Base-by-base conservation (phyloP, 1,284 basidiomycete species). In the Malassezia yamatoensis region DNA sequence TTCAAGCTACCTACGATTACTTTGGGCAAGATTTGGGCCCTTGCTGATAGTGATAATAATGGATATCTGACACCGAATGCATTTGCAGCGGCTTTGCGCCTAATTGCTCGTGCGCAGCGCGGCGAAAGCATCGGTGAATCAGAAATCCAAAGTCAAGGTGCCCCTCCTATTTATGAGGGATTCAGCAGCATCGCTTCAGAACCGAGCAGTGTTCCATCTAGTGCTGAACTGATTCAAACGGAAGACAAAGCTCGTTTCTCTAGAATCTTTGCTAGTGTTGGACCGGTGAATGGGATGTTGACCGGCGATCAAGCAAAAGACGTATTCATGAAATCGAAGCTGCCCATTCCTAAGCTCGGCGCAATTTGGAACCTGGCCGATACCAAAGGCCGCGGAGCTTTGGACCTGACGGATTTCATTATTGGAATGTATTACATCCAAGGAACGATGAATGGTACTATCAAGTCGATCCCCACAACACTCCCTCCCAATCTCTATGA, bases 311-410 rank as follows among this genome's bases (percentile, higher is more conserved):
- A 93, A 77, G 90, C 91, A 11, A 82, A 87, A 58, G 85, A 90
- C 68, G 83, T 96, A 52, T 96, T 98, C 71, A 79, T 96, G 67
- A 96, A 89, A 78, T 94, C 90, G 48, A 86, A 89, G 69, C 81
- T 99, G 38, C 80, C 85, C 2, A 85, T 87, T 64, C 90, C 94
- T 53, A 87, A 87, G 70, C 82, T 99, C 29, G 85, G 87, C 38
- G 86, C 88, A 74, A 94, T 98, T 77, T 99, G 94, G 93, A 86
- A 83, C 64, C 82, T 99, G 35, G 88, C 93, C 16, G 94, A 99
- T 76, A 93, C 90, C 0, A 88, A 91, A 76, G 83, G 87, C 64
- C 83, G 94, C 58, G 94, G 94, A 39, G 79, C 82, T 3, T 83
- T 99, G 58, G 94, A 98, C 74, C 79, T 84, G 20, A 82, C 86